phyloP scores from a whole-genome alignment of 148 eudicot species.

The Rhododendron griersonianum region DNA sequence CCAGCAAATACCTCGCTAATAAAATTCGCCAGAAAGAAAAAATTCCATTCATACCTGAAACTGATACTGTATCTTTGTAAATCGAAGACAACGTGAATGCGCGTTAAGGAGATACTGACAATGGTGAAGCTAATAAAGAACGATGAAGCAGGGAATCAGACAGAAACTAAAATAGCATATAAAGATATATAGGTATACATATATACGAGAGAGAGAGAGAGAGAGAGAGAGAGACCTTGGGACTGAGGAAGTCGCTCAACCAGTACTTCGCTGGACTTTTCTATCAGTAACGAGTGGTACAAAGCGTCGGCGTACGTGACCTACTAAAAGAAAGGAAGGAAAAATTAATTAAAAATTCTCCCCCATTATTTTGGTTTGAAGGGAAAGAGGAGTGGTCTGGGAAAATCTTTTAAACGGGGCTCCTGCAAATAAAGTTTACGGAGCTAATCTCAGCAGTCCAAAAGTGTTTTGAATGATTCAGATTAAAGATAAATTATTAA shows the following conservation, averaged over 20 bases:
- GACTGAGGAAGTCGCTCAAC: background rate
- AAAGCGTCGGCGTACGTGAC: no score
- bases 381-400: no score
- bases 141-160: background rate
- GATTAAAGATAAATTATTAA: no score
- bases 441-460: no score
- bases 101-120: background rate
- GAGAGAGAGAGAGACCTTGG: background rate
- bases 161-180: background rate
- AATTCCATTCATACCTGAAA: background rate
- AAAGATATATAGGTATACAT: no score
- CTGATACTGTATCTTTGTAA: background rate
- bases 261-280: background rate
- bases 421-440: no score
- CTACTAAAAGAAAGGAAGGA: no score
- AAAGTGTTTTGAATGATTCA: no score
- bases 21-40: background rate
- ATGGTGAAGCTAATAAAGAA: background rate
- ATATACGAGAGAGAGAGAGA: no score
- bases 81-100: background rate
- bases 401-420: no score
- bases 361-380: no score
- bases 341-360: no score
- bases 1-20: background rate
- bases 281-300: background rate